Percentiles rank a stretch among this genome's conserved stretches.
Conservation (phyloP, 495 filamentous ascomycete genomes). For the Penicillium coprophilum region DNA sequence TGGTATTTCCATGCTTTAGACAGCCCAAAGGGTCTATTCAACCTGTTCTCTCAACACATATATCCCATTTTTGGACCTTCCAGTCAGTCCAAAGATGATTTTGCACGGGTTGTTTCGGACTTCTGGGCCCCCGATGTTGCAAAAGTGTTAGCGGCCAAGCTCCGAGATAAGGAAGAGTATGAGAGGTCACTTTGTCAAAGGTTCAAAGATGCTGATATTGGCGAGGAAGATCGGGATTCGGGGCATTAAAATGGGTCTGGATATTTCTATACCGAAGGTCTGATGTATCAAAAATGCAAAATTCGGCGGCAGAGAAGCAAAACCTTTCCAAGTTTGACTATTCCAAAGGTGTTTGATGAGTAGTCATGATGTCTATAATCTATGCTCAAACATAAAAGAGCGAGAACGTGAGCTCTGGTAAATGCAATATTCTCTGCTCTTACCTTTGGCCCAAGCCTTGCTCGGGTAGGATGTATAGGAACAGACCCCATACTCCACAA, state of each 20-base stretch:
- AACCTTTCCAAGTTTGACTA: no score
- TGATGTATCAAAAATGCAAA: not conserved
- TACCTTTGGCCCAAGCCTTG: not conserved
- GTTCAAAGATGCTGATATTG: slow-evolving; percentile 3
- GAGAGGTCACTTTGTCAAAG: slow-evolving; percentile 6
- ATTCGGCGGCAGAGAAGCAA: not conserved
- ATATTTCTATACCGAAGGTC: not conserved
- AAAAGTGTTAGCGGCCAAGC: slow-evolving; percentile 10
- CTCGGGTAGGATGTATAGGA: not conserved
- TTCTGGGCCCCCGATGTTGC: slow-evolving; percentile 13
- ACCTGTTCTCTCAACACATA: slow-evolving; percentile 18
- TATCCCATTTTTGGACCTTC: slow-evolving; percentile 9
- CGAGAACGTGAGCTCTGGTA: not conserved
- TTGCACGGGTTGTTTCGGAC: slow-evolving; percentile 5
- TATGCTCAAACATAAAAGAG: not conserved
- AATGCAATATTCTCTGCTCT: no score
- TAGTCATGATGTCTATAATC: not conserved
- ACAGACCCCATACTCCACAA: not conserved
- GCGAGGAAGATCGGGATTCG: not conserved
- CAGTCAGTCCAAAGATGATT: not conserved
- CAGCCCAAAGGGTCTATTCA: slow-evolving; percentile 23
- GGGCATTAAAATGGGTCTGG: not conserved
- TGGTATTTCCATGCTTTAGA: slow-evolving; percentile 33
- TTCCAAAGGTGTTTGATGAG: not conserved
- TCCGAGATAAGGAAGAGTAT: slow-evolving; percentile 16